Evolutionary conservation across 106 monocot genomes (phyloP).

Genomic region (Iris macrosiphon): DNA sequence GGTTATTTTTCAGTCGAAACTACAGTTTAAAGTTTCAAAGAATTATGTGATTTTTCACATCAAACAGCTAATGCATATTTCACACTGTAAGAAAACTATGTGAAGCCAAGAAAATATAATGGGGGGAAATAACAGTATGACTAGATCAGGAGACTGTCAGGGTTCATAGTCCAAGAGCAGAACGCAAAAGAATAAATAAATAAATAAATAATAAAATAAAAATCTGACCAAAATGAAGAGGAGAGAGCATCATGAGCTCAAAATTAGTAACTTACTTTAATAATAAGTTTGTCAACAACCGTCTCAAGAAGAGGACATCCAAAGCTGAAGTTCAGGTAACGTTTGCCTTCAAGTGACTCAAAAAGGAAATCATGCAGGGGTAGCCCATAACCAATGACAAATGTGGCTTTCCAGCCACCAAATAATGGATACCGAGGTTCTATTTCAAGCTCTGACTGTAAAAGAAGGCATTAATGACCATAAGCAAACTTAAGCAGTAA

Average conservation of each 20-base stretch:
- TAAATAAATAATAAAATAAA: too few species aligned
- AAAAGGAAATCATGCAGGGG: constrained; percentile 78
- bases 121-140: too few species aligned
- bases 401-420: constrained; percentile 87
- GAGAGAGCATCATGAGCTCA: not conserved
- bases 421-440: constrained; percentile 86
- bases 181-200: too few species aligned
- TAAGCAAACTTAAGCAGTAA: not conserved
- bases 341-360: constrained; percentile 51
- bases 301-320: constrained; percentile 73
- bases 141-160: too few species aligned
- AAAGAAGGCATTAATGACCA: not conserved
- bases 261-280: constrained; percentile 48
- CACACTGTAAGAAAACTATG: too few species aligned
- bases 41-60: too few species aligned
- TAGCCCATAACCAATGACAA: constrained; percentile 46
- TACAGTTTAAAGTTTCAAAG: too few species aligned
- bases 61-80: too few species aligned
- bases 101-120: too few species aligned
- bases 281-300: constrained; percentile 55
- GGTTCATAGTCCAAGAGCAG: too few species aligned
- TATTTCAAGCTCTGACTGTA: constrained; percentile 72
- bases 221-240: too few species aligned
- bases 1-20: too few species aligned
- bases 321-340: constrained; percentile 65